A percentile compares a stretch with the other conserved stretches of the same genome.
Evolutionary conservation across 148 eudicot genomes (phyloP).

Genomic region (Amaranthus palmeri): DNA sequence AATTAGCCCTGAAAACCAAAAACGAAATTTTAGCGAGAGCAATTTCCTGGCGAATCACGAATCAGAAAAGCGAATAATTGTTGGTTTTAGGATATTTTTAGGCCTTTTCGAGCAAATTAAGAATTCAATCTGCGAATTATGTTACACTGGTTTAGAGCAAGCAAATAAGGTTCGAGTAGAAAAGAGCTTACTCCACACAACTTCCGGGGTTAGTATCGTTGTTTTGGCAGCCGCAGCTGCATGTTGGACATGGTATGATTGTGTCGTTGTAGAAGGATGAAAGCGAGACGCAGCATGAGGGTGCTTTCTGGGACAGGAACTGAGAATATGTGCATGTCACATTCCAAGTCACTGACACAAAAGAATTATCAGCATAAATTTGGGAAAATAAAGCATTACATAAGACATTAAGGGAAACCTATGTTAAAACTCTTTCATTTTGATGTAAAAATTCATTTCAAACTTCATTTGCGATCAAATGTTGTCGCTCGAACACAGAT

Average conservation of each 20-base stretch:
- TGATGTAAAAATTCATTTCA: too few species aligned
- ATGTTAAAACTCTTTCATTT: too few species aligned
- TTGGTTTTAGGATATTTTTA: too few species aligned
- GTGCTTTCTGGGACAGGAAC: slow-evolving; percentile 41
- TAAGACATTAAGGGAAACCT: too few species aligned
- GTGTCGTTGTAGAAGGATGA: slow-evolving; percentile 50
- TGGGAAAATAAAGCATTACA: not conserved
- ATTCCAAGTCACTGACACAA: slow-evolving; percentile 34
- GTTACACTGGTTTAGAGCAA: not conserved
- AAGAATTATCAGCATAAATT: not conserved
- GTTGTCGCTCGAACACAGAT: too few species aligned
- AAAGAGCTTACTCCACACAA: slow-evolving; percentile 37
- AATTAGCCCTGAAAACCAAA: slow-evolving; percentile 15
- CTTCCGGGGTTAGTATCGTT: slow-evolving; percentile 40
- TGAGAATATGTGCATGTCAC: slow-evolving; percentile 53
- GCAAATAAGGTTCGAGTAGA: not conserved
- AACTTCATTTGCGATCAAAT: too few species aligned
- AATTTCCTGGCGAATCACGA: too few species aligned
- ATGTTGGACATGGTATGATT: slow-evolving; percentile 43
- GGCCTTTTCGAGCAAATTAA: too few species aligned
- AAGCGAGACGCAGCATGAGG: slow-evolving; percentile 53
- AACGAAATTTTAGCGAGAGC: not conserved
- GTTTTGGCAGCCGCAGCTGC: slow-evolving; percentile 48
- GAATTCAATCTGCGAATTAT: too few species aligned
- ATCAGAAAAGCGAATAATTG: too few species aligned